Conservation (phyloP, 352 stramenopile genomes). For the Pythium sp. region DNA sequence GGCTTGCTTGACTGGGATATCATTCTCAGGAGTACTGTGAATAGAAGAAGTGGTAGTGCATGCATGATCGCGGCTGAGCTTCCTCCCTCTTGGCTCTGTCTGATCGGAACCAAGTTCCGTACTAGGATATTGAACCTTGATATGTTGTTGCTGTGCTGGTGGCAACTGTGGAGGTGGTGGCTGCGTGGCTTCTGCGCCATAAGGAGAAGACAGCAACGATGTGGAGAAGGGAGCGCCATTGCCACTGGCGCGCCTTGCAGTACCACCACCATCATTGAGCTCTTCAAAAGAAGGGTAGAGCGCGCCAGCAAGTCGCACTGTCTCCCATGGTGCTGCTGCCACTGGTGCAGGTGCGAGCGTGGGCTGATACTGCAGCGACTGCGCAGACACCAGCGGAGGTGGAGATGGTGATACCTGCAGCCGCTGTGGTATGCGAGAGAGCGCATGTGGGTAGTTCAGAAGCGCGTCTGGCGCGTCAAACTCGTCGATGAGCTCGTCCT, state of each 20-base stretch:
- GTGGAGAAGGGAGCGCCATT: not conserved
- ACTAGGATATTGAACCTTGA: not conserved
- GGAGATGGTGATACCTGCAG: not conserved
- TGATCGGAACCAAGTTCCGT: not conserved
- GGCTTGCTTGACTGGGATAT: not conserved
- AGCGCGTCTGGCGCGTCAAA: conserved; percentile 37
- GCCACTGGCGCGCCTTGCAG: not conserved
- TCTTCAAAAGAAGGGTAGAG: conserved; percentile 5
- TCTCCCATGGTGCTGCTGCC: not conserved
- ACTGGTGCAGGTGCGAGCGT: not conserved
- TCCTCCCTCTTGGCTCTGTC: not conserved
- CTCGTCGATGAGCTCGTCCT: conserved; percentile 60
- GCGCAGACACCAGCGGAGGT: conserved; percentile 4
- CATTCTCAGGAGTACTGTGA: not conserved
- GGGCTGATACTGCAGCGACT: not conserved
- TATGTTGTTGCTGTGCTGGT: conserved; percentile 8
- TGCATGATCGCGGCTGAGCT: not conserved
- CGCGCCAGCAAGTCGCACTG: not conserved
- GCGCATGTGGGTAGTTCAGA: not conserved
- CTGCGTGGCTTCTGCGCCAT: not conserved
- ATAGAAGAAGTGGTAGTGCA: not conserved
- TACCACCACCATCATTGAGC: not conserved
- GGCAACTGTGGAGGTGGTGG: too few species aligned
- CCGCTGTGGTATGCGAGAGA: too few species aligned
- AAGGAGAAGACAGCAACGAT: not conserved